Conservation (phyloP, 2,329 filamentous ascomycete species). For the Penicillium sp. region DNA sequence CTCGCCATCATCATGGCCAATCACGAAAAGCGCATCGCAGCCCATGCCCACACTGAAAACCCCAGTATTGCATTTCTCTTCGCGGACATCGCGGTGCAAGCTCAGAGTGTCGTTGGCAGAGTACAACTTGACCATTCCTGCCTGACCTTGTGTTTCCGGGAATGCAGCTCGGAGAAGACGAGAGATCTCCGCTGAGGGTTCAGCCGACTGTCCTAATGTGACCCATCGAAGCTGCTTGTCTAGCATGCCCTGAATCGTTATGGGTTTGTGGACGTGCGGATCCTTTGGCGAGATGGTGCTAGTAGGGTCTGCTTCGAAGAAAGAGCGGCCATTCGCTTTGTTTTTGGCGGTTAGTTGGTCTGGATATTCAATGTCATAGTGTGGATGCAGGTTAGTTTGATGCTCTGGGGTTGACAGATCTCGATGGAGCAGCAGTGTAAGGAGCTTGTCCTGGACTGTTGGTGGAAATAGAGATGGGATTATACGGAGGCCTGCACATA, state of each 20-base stretch:
- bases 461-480: slow-evolving; percentile 70
- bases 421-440: slow-evolving; percentile 71
- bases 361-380: slow-evolving; percentile 68
- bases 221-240: slow-evolving; percentile 85
- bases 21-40: slow-evolving; percentile 85
- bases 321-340: slow-evolving; percentile 30
- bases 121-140: slow-evolving; percentile 93
- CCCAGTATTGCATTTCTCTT: slow-evolving; percentile 75
- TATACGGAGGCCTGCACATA: slow-evolving; percentile 66
- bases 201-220: slow-evolving; percentile 74
- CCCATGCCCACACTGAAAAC: slow-evolving; percentile 84
- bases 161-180: slow-evolving; percentile 67
- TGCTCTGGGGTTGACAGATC: slow-evolving; percentile 71
- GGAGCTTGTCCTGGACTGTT: slow-evolving; percentile 62
- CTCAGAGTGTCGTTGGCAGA: slow-evolving; percentile 85
- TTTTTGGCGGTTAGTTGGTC: neutral
- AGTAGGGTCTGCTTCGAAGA: slow-evolving; percentile 51
- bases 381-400: slow-evolving; percentile 84
- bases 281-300: slow-evolving; percentile 58
- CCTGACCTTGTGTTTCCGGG: slow-evolving; percentile 72
- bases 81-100: slow-evolving; percentile 90
- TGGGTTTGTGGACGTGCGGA: slow-evolving; percentile 66
- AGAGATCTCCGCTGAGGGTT: slow-evolving; percentile 71
- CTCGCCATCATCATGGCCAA: slow-evolving; percentile 58
- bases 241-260: slow-evolving; percentile 67